These are phyloP conservation scores for Cylindricascospora bacillispora DNA, from an alignment of 1,139 yeast species.

Conservation along the genomic window DNA sequence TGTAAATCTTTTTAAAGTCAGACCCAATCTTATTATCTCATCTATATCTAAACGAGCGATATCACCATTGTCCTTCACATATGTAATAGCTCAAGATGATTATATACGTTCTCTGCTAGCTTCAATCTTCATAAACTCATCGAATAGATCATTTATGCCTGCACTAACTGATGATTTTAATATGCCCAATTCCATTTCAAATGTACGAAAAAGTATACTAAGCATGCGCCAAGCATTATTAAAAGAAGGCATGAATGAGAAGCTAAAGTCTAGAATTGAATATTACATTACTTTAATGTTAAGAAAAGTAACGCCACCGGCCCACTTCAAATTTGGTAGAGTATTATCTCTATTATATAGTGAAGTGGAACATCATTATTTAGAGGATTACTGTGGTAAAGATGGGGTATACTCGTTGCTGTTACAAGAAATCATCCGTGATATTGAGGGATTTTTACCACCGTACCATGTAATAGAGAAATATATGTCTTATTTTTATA, in stretches of 20 bases:
- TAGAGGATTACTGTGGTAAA: conserved; percentile 18
- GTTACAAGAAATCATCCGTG: conserved; percentile 11
- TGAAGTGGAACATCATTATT: conserved; percentile 8
- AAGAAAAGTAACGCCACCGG: conserved; percentile 8
- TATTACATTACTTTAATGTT: conserved; percentile 16
- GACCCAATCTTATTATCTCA: conserved; percentile 3
- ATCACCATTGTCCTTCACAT: conserved; percentile 2
- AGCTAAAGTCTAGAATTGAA: conserved; percentile 12
- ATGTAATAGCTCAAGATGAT: conserved; percentile 2
- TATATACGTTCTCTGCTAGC: conserved; percentile 1
- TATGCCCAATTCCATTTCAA: conserved; percentile 12
- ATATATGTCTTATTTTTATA: conserved; percentile 19
- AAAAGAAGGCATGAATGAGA: conserved; percentile 10
- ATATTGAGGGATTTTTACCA: conserved; percentile 17
- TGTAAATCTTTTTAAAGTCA: conserved; percentile 1
- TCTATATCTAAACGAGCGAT: conserved; percentile 3
- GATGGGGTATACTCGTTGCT: conserved; percentile 17
- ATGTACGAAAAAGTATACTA: conserved; percentile 10
- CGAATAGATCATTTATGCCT: conserved; percentile 2
- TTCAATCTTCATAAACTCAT: conserved; percentile 2
- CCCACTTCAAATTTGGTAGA: conserved; percentile 8
- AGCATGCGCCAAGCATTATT: conserved; percentile 14
- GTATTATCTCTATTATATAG: conserved; percentile 7
- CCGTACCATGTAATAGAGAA: conserved; percentile 12
- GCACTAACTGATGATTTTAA: conserved; percentile 13